Base-by-base conservation (phyloP, 164 flowering plant species). In the Saururus chinensis region DNA sequence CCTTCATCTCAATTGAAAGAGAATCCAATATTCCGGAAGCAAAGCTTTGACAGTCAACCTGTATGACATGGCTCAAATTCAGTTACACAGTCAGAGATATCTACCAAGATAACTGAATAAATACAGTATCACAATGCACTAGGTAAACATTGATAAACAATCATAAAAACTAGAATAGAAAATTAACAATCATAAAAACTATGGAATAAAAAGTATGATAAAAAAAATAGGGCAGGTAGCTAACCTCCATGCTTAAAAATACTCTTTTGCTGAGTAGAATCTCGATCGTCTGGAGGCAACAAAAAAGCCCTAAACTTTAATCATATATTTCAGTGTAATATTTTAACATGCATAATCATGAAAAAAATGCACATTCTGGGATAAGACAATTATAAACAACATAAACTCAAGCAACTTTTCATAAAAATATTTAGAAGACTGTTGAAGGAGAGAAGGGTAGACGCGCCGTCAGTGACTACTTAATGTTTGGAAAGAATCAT, bases 241-340 rank as follows among this genome's bases (percentile, higher is more conserved):
- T 78, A 25, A 93, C 99, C 96, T 90, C 91, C 82, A 83, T 75
- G 65, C 74, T 67, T 70, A 88, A 65, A 68, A 89, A 79, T 35
- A 83, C 61, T 76, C 65, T 76, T 66, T 80, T 85, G 89, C 91
- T 83, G 81, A 88, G 78, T 59, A 93, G 97, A 63, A 82, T 80
- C 82, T 93, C 99, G 11, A 93, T 82, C 21, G 92, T 87, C 99
- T 93, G 95, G 54, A 82, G 85, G 19, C 22, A 72, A 9, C 61
- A 59, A 69, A 65, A 62, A 40, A 42, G n/a, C 58, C n/a, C 14
- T 40, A 41, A 42, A 42, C 23, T 30, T 60, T n/a, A 42, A 22
- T 21, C 41, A 60, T 17, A 45, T 4, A n/a, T 40, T 55, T 55
- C 19, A 13, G 30, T 4, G 35, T 23, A 30, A 24, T 4, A 7